Percentiles rank a stretch among this genome's conserved stretches.
Conservation (phyloP, 1,284 basidiomycete species). For the Agaricales sp. region DNA sequence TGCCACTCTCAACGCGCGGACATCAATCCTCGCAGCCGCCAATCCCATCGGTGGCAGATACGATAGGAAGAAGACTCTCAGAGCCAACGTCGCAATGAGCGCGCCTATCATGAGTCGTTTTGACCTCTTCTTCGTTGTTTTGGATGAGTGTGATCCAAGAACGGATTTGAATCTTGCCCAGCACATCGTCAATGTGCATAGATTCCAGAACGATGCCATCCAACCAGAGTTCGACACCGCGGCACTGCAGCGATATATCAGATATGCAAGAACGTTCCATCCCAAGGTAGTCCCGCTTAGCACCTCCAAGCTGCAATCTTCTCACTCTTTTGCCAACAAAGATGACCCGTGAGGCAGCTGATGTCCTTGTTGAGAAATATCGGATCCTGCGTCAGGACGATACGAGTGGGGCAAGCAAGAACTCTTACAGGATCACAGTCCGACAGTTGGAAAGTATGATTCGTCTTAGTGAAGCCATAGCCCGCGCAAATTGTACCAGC, state of each 20-base stretch:
- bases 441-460: conserved; percentile 97
- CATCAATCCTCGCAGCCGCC: conserved; percentile 95
- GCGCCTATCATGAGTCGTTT: conserved; percentile 99
- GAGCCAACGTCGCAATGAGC: conserved; percentile 97
- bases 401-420: conserved; percentile 76
- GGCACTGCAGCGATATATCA: conserved; percentile 92
- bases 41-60: conserved; percentile 97
- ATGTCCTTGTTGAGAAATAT: conserved; percentile 95
- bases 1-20: conserved; percentile 95
- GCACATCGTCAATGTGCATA: conserved; percentile 97
- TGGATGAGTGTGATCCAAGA: conserved; percentile 94
- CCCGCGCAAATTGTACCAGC: conserved; percentile 88
- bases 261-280: conserved; percentile 93
- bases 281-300: conserved; percentile 89
- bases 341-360: conserved; percentile 89
- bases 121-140: conserved; percentile 96
- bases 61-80: conserved; percentile 88
- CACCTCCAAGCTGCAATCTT: conserved; percentile 8
- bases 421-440: conserved; percentile 94
- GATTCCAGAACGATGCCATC: conserved; percentile 91
- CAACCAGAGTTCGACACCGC: conserved; percentile 96
- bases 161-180: conserved; percentile 90
- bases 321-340: conserved; percentile 18
- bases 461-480: conserved; percentile 93
- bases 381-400: conserved; percentile 90